Evolutionary conservation across 1,284 basidiomycete species (phyloP).

Genomic region (Gomphus sp.): DNA sequence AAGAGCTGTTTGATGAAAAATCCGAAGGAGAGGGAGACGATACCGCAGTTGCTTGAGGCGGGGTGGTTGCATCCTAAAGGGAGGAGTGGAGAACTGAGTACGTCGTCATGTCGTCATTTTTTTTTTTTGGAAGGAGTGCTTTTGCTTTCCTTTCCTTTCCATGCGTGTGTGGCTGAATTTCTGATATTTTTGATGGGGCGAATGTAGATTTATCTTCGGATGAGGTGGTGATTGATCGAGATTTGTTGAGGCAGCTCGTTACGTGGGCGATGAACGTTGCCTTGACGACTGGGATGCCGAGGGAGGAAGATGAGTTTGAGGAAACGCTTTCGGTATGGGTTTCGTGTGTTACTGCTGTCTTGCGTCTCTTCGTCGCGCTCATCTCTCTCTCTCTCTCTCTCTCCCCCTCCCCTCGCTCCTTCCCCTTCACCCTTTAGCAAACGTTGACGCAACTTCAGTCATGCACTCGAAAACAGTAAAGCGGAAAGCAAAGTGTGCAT

Average conservation of each 20-base stretch:
- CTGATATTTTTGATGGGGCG: no score
- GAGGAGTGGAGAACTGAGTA: conserved; percentile 3
- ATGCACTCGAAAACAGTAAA: conserved; percentile 5
- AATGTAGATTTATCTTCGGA: conserved; percentile 1
- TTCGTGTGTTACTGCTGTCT: no score
- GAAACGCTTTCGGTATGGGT: conserved; percentile 7
- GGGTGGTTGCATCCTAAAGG: conserved; percentile 16
- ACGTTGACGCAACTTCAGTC: conserved; percentile 7
- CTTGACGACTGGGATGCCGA: conserved; percentile 8
- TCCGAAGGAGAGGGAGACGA: conserved; percentile 73
- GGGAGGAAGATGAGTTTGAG: conserved; percentile 4
- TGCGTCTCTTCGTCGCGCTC: no score
- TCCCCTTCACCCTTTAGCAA: conserved; percentile 1
- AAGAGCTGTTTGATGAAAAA: conserved; percentile 64
- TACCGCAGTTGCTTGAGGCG: conserved; percentile 44
- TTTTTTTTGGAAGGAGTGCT: no score
- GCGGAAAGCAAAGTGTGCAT: no score
- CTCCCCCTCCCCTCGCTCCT: neutral
- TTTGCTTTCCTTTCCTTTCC: no score
- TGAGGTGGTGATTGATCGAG: conserved; percentile 7
- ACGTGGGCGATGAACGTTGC: conserved; percentile 6
- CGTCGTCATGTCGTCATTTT: no score
- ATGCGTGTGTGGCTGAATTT: no score
- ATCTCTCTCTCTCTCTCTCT: neutral
- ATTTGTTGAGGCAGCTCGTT: conserved; percentile 9